Evolutionary conservation across 306 rosid genomes (phyloP).

Genomic region (Lathyrus aphaca): DNA sequence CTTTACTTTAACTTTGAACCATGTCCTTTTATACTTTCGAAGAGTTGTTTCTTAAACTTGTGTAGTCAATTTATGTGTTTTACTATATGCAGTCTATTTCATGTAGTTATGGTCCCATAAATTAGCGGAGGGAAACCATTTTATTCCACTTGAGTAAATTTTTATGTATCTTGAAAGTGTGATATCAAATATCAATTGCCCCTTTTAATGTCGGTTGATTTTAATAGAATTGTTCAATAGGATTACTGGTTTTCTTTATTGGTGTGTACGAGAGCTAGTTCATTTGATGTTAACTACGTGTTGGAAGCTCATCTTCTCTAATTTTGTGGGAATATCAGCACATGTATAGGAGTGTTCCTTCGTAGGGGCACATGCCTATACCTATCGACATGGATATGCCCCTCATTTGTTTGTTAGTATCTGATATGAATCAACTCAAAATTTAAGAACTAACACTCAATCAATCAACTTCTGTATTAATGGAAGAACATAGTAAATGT

Average conservation of each 20-base stretch:
- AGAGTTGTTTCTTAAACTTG: slow-evolving; percentile 1
- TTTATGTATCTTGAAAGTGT: background rate
- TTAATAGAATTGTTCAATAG: too few species aligned
- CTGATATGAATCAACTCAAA: background rate
- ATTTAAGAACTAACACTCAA: background rate
- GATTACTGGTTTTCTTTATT: background rate
- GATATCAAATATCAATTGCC: background rate
- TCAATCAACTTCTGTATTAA: background rate
- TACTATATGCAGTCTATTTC: background rate
- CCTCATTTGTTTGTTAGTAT: background rate
- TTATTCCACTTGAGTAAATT: background rate
- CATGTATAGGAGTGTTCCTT: background rate
- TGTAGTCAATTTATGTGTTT: slow-evolving; percentile 7
- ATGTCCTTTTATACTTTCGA: slow-evolving; percentile 6
- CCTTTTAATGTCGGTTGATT: background rate
- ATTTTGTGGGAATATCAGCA: slow-evolving; percentile 14
- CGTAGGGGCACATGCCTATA: background rate
- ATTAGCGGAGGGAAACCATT: background rate
- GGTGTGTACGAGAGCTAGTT: slow-evolving; percentile 10
- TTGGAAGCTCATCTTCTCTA: slow-evolving; percentile 6
- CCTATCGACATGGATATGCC: background rate
- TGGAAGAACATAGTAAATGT: background rate
- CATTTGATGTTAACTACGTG: background rate
- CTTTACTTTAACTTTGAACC: background rate
- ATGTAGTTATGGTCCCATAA: background rate